phyloP scores from a whole-genome alignment of 2,329 filamentous ascomycete species.

The Tolypocladium nubicola region DNA sequence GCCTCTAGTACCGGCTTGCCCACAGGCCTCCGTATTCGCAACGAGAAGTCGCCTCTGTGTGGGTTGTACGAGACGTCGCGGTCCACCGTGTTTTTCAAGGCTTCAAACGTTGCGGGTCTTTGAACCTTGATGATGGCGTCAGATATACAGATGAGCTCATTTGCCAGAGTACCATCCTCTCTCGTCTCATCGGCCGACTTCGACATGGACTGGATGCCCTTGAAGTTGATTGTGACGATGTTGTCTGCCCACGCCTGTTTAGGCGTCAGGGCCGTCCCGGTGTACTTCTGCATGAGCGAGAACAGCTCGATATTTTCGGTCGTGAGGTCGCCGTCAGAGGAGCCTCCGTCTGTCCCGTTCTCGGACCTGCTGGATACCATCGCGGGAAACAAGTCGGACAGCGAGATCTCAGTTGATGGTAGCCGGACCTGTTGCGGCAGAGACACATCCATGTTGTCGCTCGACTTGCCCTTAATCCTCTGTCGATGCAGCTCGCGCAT shows the following conservation, averaged over 20 bases:
- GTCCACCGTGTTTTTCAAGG: slow-evolving; percentile 45
- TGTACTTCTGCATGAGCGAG: slow-evolving; percentile 11
- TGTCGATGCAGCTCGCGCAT: slow-evolving; percentile 34
- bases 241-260: slow-evolving; percentile 47
- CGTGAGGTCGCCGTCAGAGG: slow-evolving; percentile 1
- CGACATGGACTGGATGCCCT: slow-evolving; percentile 25
- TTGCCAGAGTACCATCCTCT: slow-evolving; percentile 4
- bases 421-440: slow-evolving; percentile 33
- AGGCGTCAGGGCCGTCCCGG: slow-evolving; percentile 8
- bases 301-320: slow-evolving; percentile 10
- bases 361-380: slow-evolving; percentile 16
- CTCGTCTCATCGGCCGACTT: slow-evolving; percentile 2
- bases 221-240: slow-evolving; percentile 47
- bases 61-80: slow-evolving; percentile 52
- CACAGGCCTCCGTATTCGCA: slow-evolving; percentile 48
- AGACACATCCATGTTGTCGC: slow-evolving; percentile 23
- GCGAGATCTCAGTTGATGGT: slow-evolving; percentile 36
- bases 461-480: slow-evolving; percentile 27
- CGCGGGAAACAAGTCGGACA: slow-evolving; percentile 33
- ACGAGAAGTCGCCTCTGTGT: slow-evolving; percentile 49
- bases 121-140: slow-evolving; percentile 46
- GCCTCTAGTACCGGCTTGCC: slow-evolving; percentile 47
- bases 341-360: slow-evolving; percentile 7
- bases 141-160: slow-evolving; percentile 27
- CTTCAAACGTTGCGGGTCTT: slow-evolving; percentile 41